phyloP scores from a whole-genome alignment of 306 rosid species.

The Delonix regia region DNA sequence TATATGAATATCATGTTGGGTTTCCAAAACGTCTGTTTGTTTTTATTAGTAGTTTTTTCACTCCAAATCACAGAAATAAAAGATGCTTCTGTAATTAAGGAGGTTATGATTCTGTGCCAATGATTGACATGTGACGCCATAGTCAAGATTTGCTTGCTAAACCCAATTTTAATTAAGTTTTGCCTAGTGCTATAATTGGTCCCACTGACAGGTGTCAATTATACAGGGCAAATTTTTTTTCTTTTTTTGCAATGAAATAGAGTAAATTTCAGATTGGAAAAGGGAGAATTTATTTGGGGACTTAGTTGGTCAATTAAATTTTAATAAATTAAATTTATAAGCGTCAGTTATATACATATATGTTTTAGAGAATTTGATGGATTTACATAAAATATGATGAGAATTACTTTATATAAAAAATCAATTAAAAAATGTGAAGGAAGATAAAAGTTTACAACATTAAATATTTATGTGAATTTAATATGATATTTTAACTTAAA shows the following conservation, averaged over 20 bases:
- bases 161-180: background rate
- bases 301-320: background rate
- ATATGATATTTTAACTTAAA: too few species aligned
- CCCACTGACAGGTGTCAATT: conserved; percentile 24
- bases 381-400: too few species aligned
- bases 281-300: background rate
- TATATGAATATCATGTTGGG: background rate
- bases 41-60: background rate
- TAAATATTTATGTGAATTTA: too few species aligned
- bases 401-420: too few species aligned
- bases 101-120: conserved; percentile 29
- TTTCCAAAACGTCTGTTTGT: conserved; percentile 6
- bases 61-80: conserved; percentile 32
- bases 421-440: too few species aligned
- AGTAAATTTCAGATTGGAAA: background rate
- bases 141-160: conserved; percentile 36
- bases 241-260: background rate
- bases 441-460: too few species aligned
- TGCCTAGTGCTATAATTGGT: conserved; percentile 16
- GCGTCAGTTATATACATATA: background rate
- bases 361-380: too few species aligned
- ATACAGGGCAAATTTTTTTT: background rate
- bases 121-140: conserved; percentile 46
- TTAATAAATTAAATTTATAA: background rate
- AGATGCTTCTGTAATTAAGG: conserved; percentile 18